phyloP scores from a whole-genome alignment of 306 rosid species.

The Vachellia pachyceras region DNA sequence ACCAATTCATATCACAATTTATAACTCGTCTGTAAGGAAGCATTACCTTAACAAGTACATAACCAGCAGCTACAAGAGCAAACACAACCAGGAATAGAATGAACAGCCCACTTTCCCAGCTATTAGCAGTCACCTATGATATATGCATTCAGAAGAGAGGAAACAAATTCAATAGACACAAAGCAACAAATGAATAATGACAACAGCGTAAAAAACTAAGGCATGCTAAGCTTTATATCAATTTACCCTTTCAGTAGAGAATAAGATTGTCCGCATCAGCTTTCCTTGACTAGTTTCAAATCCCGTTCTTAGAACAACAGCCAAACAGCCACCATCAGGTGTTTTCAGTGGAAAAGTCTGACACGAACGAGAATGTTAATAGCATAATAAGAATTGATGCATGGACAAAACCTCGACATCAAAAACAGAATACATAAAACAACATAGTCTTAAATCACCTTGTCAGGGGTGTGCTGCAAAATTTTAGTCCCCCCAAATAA shows the following conservation, averaged over 20 bases:
- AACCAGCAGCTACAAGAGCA: slow-evolving; percentile 98
- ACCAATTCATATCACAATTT: slow-evolving; percentile 28
- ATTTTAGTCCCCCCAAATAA: slow-evolving; percentile 98
- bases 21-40: slow-evolving; percentile 24
- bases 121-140: slow-evolving; percentile 93
- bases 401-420: slow-evolving; percentile 29
- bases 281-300: slow-evolving; percentile 99
- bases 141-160: slow-evolving; percentile 29
- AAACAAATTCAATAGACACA: slow-evolving; percentile 2
- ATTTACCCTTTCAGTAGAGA: slow-evolving; percentile 97
- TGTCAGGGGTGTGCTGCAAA: slow-evolving; percentile 94
- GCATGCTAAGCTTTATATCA: slow-evolving; percentile 35
- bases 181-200: neutral
- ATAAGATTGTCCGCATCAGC: slow-evolving; percentile 96
- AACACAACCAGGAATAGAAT: slow-evolving; percentile 90
- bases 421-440: neutral
- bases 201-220: slow-evolving; percentile 1
- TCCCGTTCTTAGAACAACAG: slow-evolving; percentile 95
- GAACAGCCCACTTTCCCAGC: slow-evolving; percentile 99
- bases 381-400: slow-evolving; percentile 32
- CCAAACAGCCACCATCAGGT: slow-evolving; percentile 98
- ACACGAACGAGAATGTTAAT: slow-evolving; percentile 44
- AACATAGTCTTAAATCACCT: slow-evolving; percentile 59
- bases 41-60: slow-evolving; percentile 88
- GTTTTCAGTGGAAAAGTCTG: slow-evolving; percentile 88